Evolutionary conservation across 2,329 filamentous ascomycete species (phyloP).

Genomic region (Septoria linicola): DNA sequence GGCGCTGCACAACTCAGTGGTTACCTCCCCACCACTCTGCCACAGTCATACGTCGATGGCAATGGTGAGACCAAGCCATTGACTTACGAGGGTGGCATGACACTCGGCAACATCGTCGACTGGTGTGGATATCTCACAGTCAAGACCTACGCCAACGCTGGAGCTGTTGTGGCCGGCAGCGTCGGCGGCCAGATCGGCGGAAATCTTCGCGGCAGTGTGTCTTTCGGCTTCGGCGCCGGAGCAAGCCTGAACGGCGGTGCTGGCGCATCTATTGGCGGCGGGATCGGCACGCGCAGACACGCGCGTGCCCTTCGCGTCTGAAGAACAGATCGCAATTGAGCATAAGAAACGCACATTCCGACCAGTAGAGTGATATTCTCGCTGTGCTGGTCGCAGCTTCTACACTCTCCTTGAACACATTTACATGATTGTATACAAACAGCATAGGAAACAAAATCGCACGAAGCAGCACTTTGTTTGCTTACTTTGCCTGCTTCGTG

Average conservation of each 20-base stretch:
- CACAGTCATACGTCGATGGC: constrained; percentile 3
- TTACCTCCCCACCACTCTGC: constrained; percentile 7
- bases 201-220: constrained; percentile 11
- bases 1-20: constrained; percentile 4
- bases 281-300: constrained; percentile 4
- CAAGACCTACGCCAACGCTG: constrained; percentile 14
- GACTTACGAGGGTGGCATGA: constrained; percentile 19
- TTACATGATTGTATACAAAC: too few species aligned
- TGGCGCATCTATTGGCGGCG: neutral
- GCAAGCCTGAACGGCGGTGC: neutral
- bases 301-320: constrained; percentile 16
- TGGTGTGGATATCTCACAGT: constrained; percentile 21
- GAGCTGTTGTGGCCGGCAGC: constrained; percentile 7
- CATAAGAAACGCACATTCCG: neutral
- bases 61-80: constrained; percentile 9
- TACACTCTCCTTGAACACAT: too few species aligned
- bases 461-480: too few species aligned
- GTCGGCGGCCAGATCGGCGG: neutral
- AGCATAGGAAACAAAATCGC: too few species aligned
- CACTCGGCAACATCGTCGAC: constrained; percentile 20
- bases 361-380: neutral
- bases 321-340: neutral
- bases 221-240: constrained; percentile 8
- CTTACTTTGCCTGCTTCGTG: too few species aligned
- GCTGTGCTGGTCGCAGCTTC: constrained; percentile 3